A percentile compares a stretch with the other conserved stretches of the same genome.
These are phyloP conservation scores for Zygoascus biomembranicola DNA, from an alignment of 805 yeast species.

Conservation along the genomic window DNA sequence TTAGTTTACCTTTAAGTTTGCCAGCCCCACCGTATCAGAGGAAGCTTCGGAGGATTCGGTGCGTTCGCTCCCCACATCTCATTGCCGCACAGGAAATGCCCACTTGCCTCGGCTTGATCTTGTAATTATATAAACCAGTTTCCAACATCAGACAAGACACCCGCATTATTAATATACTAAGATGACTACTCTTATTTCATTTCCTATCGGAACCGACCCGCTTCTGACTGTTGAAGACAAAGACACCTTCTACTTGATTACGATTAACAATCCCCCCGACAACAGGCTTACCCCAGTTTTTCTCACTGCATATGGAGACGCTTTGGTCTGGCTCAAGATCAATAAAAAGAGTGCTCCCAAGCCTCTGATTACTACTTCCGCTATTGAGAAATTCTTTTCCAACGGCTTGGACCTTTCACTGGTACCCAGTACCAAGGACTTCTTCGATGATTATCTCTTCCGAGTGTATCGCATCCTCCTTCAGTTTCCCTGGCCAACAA, in stretches of 20 bases:
- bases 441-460: slow-evolving; percentile 27
- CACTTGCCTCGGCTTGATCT: background rate
- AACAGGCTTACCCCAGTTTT: slow-evolving; percentile 29
- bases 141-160: background rate
- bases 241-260: slow-evolving; percentile 24
- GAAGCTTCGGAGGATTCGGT: no score
- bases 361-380: slow-evolving; percentile 32
- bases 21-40: no score
- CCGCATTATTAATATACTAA: background rate
- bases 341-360: slow-evolving; percentile 17
- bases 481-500: slow-evolving; percentile 33
- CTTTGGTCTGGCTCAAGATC: slow-evolving; percentile 24
- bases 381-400: slow-evolving; percentile 30
- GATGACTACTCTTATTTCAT: background rate
- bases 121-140: background rate
- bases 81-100: no score
- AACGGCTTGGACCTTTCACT: slow-evolving; percentile 32
- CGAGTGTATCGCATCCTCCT: slow-evolving; percentile 27
- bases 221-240: slow-evolving; percentile 40
- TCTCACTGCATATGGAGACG: slow-evolving; percentile 27
- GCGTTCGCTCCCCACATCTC: no score
- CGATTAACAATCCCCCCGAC: slow-evolving; percentile 29
- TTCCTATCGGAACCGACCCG: slow-evolving; percentile 11
- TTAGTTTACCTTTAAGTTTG: no score
- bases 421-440: slow-evolving; percentile 27